Evolutionary conservation across 345 rosid genomes (phyloP), one percentile per base, ranked within the genome.

Genomic region (Odontarrhena argentea): DNA sequence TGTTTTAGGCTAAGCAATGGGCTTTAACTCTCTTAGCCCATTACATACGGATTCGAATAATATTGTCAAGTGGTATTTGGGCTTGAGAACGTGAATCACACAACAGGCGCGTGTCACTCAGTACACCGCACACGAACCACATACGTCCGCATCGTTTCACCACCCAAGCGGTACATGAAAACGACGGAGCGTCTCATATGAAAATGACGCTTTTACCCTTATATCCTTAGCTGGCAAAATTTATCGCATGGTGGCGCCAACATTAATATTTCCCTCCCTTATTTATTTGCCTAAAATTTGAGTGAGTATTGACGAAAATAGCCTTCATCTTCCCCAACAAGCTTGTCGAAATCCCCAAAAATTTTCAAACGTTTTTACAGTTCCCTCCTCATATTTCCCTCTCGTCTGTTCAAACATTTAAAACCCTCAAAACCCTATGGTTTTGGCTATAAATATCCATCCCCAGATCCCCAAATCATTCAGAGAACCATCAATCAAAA

Each of bases 321-420:
- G 55, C 78, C 74, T 49, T 67, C 65, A 55, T 63, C 75, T 79
- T 80, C 70, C 63, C 18, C 26, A 12, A 60, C 70, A 74, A 80
- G 77, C 79, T 65, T 77, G 41, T 44, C 41, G n/a, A 44, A 51
- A 28, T 2, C 1, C 13, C 8, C 53, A 7, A 50, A 50, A 49
- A 45, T 0, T 62, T 69, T 74, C 57, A 60, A 77, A 80, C 60
- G 2, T 47, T 74, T 58, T 55, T 15, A 60, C 68, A 49, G 13
- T 55, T 74, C 62, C 54, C 74, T 62, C 73, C 52, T 48, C 1
- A 8, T 8, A 3, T 76, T 59, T 64, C 71, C 70, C 71, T 58
- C 75, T 25, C 36, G 7, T 0, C 10, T 15, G 5, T 54, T 22
- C 9, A 54, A 74, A 68, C 59, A 41, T 63, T 74, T 36, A 43